Evolutionary conservation across 257 asterid species (phyloP).

Genomic region (Plantago ovata): DNA sequence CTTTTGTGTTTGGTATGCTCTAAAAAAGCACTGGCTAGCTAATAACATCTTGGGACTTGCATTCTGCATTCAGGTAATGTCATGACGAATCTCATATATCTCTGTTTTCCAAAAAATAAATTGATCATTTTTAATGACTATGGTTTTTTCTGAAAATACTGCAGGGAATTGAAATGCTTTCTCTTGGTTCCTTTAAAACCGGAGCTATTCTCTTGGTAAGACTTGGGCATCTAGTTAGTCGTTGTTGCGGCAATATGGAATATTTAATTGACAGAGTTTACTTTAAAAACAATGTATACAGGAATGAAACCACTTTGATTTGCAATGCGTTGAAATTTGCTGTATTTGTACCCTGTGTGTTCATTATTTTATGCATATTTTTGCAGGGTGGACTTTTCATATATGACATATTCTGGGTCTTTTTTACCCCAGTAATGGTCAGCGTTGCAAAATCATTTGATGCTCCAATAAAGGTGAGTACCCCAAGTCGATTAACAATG

Average conservation of each 20-base stretch:
- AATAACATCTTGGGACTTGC: slow-evolving; percentile 93
- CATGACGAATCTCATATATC: not conserved
- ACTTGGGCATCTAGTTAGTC: slow-evolving; percentile 41
- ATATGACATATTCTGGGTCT: slow-evolving; percentile 95
- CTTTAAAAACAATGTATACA: too few relatives aligned
- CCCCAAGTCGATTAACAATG: not conserved
- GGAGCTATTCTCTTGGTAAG: slow-evolving; percentile 96
- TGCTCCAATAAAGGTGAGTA: slow-evolving; percentile 88
- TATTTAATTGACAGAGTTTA: too few relatives aligned
- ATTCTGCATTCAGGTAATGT: slow-evolving; percentile 83
- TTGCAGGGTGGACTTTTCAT: slow-evolving; percentile 91
- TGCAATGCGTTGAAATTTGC: too few relatives aligned
- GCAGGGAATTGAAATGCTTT: slow-evolving; percentile 94
- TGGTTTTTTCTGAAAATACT: slow-evolving; percentile 17
- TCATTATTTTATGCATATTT: slow-evolving; percentile 10
- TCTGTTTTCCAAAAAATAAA: too few relatives aligned
- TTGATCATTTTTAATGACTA: slow-evolving; percentile 3
- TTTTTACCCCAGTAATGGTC: slow-evolving; percentile 98
- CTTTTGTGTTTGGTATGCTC: slow-evolving; percentile 97
- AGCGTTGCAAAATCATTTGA: slow-evolving; percentile 96
- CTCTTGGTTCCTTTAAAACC: slow-evolving; percentile 98
- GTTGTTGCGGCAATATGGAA: slow-evolving; percentile 7
- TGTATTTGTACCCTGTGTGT: not conserved
- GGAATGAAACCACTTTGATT: too few relatives aligned
- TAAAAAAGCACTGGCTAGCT: slow-evolving; percentile 96